phyloP scores from a whole-genome alignment of 352 stramenopile species.

The Thalassiosira gravida region DNA sequence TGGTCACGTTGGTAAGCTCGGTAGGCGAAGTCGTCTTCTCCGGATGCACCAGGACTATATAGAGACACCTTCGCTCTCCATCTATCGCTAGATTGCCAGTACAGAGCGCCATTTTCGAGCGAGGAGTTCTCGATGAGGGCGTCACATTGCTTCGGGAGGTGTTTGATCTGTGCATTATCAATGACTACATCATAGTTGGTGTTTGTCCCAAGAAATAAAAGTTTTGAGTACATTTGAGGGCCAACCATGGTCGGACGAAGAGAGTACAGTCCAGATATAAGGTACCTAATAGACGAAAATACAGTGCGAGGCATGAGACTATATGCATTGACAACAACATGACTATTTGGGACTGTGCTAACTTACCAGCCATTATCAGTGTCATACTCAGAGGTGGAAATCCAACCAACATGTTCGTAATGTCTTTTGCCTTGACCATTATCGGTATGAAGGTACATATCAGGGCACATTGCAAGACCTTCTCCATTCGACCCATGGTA shows the following conservation, averaged over 20 bases:
- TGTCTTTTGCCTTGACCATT: neutral
- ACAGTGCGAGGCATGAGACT: too few species aligned
- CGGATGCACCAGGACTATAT: slow-evolving; percentile 35
- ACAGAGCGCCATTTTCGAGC: slow-evolving; percentile 38
- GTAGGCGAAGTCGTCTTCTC: slow-evolving; percentile 45
- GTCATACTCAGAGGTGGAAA: slow-evolving; percentile 31
- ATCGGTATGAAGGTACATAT: slow-evolving; percentile 48
- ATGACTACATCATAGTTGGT: slow-evolving; percentile 40
- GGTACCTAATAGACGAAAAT: slow-evolving; percentile 37
- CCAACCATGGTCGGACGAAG: slow-evolving; percentile 31
- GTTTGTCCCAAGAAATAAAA: slow-evolving; percentile 52
- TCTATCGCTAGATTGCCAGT: slow-evolving; percentile 42
- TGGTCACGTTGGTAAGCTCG: slow-evolving; percentile 46
- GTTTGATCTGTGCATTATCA: slow-evolving; percentile 47
- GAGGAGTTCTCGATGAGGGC: slow-evolving; percentile 54
- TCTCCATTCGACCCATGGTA: slow-evolving; percentile 3
- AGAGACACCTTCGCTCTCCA: slow-evolving; percentile 30
- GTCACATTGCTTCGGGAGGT: slow-evolving; percentile 39
- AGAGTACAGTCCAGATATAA: slow-evolving; percentile 42
- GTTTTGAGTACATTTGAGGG: slow-evolving; percentile 32
- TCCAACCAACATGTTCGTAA: slow-evolving; percentile 34
- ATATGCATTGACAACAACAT: too few species aligned
- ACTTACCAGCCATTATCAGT: slow-evolving; percentile 55
- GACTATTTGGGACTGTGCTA: neutral
- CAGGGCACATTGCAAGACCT: slow-evolving; percentile 33